Conservation (phyloP, 495 filamentous ascomycete genomes). For the Penicillium steckii region DNA sequence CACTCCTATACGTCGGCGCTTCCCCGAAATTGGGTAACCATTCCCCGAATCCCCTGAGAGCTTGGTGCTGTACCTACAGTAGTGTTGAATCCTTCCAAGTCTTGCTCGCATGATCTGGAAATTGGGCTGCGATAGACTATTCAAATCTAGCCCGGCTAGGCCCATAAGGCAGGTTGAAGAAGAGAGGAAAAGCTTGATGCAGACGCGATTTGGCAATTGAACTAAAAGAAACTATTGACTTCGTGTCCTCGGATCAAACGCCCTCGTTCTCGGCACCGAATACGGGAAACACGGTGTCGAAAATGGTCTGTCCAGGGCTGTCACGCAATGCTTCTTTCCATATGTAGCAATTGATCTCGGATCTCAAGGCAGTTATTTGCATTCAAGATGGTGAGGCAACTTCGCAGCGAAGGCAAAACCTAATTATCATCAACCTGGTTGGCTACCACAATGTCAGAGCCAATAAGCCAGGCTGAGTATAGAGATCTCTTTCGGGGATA, state of each 20-base stretch:
- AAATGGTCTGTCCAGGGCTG: constrained; percentile 19
- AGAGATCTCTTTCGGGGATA: not conserved
- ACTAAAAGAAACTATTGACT: not conserved
- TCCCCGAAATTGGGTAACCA: not conserved
- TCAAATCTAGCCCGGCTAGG: not conserved
- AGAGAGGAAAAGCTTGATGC: not conserved
- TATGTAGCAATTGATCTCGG: constrained; percentile 23
- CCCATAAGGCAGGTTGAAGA: not conserved
- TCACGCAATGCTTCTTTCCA: constrained; percentile 38
- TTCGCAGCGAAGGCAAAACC: not conserved
- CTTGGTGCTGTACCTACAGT: too few species aligned
- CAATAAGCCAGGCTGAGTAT: constrained; percentile 27
- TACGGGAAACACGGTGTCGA: not conserved
- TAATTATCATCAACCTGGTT: constrained; percentile 3
- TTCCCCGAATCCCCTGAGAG: not conserved
- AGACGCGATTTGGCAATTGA: not conserved
- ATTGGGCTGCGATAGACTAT: not conserved
- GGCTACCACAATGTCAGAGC: constrained; percentile 35
- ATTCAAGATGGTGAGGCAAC: not conserved
- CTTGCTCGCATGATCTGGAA: not conserved
- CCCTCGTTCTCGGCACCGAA: not conserved
- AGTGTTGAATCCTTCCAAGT: not conserved
- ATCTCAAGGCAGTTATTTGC: constrained; percentile 26
- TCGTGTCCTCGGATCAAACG: not conserved
- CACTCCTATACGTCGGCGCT: not conserved